Conservation (phyloP, 1,284 basidiomycete species). For the Hemileia vastatrix region DNA sequence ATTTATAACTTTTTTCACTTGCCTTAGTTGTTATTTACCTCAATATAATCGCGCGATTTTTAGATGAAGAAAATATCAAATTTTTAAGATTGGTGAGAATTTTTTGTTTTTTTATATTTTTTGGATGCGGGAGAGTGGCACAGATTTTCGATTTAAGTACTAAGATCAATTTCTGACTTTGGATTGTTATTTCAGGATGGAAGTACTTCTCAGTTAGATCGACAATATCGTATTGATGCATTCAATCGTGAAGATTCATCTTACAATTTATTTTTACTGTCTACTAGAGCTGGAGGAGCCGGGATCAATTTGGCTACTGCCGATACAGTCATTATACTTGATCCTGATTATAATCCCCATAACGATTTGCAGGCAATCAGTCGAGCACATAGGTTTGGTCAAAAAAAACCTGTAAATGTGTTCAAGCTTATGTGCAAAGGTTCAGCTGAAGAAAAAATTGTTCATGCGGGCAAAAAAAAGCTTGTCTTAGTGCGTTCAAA, state of each 20-base stretch:
- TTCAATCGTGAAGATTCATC: constrained; percentile 19
- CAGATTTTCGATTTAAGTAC: not conserved
- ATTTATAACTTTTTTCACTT: too few species aligned
- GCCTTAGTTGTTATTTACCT: constrained; percentile 17
- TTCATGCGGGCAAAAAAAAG: constrained; percentile 40
- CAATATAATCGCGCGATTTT: constrained; percentile 20
- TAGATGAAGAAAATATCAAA: constrained; percentile 16
- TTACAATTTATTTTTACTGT: constrained; percentile 27
- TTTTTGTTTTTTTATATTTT: constrained; percentile 2
- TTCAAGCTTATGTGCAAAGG: constrained; percentile 46
- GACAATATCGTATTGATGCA: constrained; percentile 21
- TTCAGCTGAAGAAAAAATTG: constrained; percentile 45
- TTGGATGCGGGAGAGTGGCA: too few species aligned
- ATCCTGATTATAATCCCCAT: constrained; percentile 91
- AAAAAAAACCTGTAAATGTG: constrained; percentile 45
- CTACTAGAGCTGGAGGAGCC: constrained; percentile 46
- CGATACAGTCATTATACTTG: constrained; percentile 83
- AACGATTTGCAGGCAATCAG: constrained; percentile 52
- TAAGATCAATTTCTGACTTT: not conserved
- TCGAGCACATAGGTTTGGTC: constrained; percentile 46
- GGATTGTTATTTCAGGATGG: constrained; percentile 12
- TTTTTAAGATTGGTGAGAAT: constrained; percentile 21
- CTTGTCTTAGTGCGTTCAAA: constrained; percentile 27
- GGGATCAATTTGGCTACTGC: constrained; percentile 51
- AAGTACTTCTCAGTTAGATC: constrained; percentile 17